Base-by-base conservation (phyloP, 495 filamentous ascomycete genomes). In the Aspergillus ostianus region DNA sequence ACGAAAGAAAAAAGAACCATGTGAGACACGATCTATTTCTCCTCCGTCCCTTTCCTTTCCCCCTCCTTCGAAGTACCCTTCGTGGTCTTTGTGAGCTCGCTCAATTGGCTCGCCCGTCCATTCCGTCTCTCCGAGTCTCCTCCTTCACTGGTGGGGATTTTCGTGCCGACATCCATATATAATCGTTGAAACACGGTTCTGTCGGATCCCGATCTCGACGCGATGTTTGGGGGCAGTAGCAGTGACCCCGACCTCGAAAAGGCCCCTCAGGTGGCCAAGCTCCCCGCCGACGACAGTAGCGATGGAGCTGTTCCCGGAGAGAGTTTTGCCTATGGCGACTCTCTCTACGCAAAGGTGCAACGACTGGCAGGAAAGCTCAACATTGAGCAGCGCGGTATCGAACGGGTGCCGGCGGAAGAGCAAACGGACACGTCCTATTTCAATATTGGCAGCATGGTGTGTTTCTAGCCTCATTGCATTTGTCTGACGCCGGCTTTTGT, bases 351-450 rank as follows among this genome's bases (percentile, higher is more conserved):
- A 19, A 89, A 82, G 72, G 60, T 89, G 6, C 88, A 92, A 74
- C 83, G 86, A 12, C 63, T 90, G 18, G 90, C 87, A 0, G 87
- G 83, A 6, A 85, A 80, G 62, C 82, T 87, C 64, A 85, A 87
- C 45, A 81, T 95, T 21, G 90, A 95, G 70, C 86, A 81, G 73
- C 80, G 91, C 66, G 91, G 91, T 51, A 90, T 93, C 53, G 90
- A 93, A 76, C 82, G 90, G 26, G 90, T 93, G 51, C 90, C 90
- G 0, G 83, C 84, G 44, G 78, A 86, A 58, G 90, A 95, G 76
- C 78, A 88, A 64, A 86, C 81, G 18, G 86, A 90, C 71, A 82
- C 77, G 45, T 85, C 80, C 30, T 79, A 88, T 66, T 73, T 80
- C 64, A 88, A 90, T 69, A 81, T 91, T 60, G 87, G 85, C 41